phyloP scores from a whole-genome alignment of 768 basidiomycete species.

The Mycena amicta region DNA sequence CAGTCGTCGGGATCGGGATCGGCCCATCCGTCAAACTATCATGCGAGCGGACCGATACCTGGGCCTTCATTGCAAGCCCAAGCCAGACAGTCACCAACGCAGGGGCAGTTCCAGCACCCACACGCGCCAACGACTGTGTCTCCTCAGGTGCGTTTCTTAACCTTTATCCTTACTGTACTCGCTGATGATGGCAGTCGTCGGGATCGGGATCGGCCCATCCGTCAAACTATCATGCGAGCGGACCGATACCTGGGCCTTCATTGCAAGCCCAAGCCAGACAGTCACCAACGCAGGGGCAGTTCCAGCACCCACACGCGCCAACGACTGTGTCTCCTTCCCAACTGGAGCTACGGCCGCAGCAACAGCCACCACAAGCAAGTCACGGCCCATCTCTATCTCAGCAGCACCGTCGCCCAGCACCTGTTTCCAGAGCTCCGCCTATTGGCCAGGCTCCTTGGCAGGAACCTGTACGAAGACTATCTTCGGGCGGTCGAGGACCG shows the following conservation, averaged over 20 bases:
- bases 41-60: not conserved
- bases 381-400: too few relatives aligned
- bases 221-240: not conserved
- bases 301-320: too few relatives aligned
- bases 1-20: not conserved
- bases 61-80: not conserved
- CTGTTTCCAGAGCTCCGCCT: too few relatives aligned
- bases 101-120: not conserved
- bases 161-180: not conserved
- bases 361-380: too few relatives aligned
- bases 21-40: not conserved
- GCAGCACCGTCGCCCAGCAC: too few relatives aligned
- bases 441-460: too few relatives aligned
- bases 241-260: not conserved
- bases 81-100: not conserved
- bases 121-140: not conserved
- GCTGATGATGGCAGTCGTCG: not conserved
- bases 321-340: not conserved
- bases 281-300: not conserved
- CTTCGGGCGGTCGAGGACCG: too few relatives aligned
- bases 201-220: not conserved
- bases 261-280: not conserved
- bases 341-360: too few relatives aligned
- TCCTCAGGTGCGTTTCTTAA: not conserved
- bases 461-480: too few relatives aligned